phyloP scores from a whole-genome alignment of 768 basidiomycete genomes.

The Mycena rebaudengoi region DNA sequence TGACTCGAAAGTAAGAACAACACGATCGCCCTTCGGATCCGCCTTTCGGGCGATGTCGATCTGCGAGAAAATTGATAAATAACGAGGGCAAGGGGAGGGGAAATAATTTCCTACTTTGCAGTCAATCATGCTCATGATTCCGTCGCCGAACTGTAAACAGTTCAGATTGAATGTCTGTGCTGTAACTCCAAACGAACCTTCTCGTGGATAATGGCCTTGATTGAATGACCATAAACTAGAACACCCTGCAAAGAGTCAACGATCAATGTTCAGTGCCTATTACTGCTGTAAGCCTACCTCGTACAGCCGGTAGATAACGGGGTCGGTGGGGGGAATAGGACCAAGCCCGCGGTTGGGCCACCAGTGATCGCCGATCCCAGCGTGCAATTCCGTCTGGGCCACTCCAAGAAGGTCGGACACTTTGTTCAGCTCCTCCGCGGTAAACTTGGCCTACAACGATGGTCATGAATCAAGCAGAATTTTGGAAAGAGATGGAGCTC shows the following conservation, averaged over 20 bases:
- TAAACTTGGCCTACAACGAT: slow-evolving; percentile 70
- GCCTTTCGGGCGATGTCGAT: slow-evolving; percentile 71
- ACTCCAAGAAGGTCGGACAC: slow-evolving; percentile 62
- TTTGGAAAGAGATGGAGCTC: slow-evolving; percentile 17
- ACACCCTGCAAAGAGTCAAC: slow-evolving; percentile 57
- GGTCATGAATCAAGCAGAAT: neutral
- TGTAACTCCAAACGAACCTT: slow-evolving; percentile 53
- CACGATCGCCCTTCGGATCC: slow-evolving; percentile 83
- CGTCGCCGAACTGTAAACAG: slow-evolving; percentile 74
- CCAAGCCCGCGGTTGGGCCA: slow-evolving; percentile 79
- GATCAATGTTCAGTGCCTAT: neutral
- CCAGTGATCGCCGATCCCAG: slow-evolving; percentile 69
- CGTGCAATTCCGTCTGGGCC: slow-evolving; percentile 44
- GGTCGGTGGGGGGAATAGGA: slow-evolving; percentile 78
- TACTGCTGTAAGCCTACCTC: slow-evolving; percentile 57
- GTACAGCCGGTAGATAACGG: slow-evolving; percentile 82
- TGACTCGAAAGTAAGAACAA: slow-evolving; percentile 82
- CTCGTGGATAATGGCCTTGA: slow-evolving; percentile 86
- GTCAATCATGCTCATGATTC: slow-evolving; percentile 91
- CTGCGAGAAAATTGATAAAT: neutral
- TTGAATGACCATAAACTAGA: slow-evolving; percentile 79
- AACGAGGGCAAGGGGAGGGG: neutral
- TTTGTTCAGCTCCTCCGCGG: slow-evolving; percentile 62
- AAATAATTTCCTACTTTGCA: slow-evolving; percentile 53
- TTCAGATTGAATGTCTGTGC: neutral